Base-by-base conservation (phyloP, 192 early-diverging fungal species). In the Gigaspora rosea region DNA sequence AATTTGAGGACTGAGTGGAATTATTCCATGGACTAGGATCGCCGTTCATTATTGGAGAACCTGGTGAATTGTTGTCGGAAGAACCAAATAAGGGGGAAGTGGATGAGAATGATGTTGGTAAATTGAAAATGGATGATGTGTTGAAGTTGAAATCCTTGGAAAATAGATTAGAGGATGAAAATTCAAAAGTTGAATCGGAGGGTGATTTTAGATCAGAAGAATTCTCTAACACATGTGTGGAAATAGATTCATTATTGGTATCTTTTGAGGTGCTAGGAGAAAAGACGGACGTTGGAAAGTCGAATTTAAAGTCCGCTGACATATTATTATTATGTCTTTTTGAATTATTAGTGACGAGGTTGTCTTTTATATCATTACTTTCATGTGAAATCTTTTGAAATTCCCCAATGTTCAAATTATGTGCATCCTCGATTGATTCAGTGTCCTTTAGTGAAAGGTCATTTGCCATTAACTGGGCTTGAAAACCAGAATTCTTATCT, bases 91-190 rank as follows among this genome's bases (percentile, higher is more conserved):
- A 54, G 69, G 69, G 27, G 32, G 51, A 9, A 71, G 52, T 32
- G 32, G 71, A 57, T 41, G 71, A 46, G 51, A 54, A 73, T 22
- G 71, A 57, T 36, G 50, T 73, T 73, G 16, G 71, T 57, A 73
- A 73, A 73, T 57, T 73, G 51, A 73, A 73, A 73, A 73, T 73
- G 56, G 71, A 41, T 13, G 71, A 57, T 50, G 71, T 70, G 48
- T 48, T 51, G 50, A 70, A 48, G 68, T 70, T 70, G 68, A 70
- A 72, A 57, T 72, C 71, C 35, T 73, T 73, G 16, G 71, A 41
- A 54, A 73, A 73, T 20, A 73, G 13, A 18, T 73, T 54, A 50
- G 69, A 15, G 4, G 49, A 54, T 18, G 32, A 54, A 33, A 71
- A 50, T 18, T 71, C 51, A 59, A 73, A 58, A 3, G 71, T 73